These are phyloP conservation scores for Lactuca sativa DNA, from an alignment of 129 eudicot species.

Conservation along the genomic window DNA sequence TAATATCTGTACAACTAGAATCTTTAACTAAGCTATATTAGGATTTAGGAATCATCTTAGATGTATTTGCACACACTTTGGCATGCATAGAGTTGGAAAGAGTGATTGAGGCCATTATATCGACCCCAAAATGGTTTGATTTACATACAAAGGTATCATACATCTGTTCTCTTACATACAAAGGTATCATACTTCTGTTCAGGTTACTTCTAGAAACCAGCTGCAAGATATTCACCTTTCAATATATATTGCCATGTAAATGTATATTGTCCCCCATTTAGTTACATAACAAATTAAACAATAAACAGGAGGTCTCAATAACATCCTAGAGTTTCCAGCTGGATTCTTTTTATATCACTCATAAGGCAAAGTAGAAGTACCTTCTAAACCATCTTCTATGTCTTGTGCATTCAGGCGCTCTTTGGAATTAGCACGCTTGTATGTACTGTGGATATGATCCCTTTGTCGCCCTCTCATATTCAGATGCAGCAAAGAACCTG, in stretches of 20 bases:
- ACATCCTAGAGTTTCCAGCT: neutral
- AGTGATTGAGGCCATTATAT: neutral
- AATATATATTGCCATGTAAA: conserved; percentile 1
- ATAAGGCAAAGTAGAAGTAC: conserved; percentile 25
- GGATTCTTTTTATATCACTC: neutral
- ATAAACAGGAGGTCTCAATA: neutral
- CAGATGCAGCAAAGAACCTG: conserved; percentile 28
- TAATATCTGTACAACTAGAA: conserved; percentile 1
- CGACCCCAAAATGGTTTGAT: too few relatives aligned
- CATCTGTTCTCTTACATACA: too few relatives aligned
- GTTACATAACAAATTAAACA: neutral
- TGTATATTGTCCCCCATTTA: neutral
- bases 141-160: too few relatives aligned
- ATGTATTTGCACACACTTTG: neutral
- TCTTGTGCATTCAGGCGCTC: conserved; percentile 52
- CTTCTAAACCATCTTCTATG: conserved; percentile 62
- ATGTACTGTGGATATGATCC: conserved; percentile 37
- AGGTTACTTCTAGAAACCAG: too few relatives aligned
- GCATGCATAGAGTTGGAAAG: neutral
- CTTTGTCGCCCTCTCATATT: conserved; percentile 64
- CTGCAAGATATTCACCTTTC: too few relatives aligned
- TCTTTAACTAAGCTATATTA: neutral
- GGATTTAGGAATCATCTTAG: neutral
- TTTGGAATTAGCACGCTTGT: conserved; percentile 71
- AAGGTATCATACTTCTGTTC: too few relatives aligned